Percentiles rank a stretch among this genome's conserved stretches.
phyloP scores from a whole-genome alignment of 306 rosid genomes.

The Fragaria vesca region DNA sequence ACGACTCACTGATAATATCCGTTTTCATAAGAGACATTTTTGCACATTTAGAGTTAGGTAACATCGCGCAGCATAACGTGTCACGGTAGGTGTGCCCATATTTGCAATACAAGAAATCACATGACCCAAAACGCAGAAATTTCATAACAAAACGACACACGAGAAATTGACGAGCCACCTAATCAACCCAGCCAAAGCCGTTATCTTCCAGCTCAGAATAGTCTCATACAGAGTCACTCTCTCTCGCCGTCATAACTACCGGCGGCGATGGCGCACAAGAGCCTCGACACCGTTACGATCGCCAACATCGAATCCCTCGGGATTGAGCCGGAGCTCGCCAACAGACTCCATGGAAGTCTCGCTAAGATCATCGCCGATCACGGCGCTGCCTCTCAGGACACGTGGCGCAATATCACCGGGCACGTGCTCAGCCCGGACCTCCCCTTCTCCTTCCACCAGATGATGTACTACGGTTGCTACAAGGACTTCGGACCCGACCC shows the following conservation, averaged over 20 bases:
- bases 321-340: conserved; percentile 35
- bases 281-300: conserved; percentile 48
- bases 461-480: conserved; percentile 72
- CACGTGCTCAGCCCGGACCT: conserved; percentile 61
- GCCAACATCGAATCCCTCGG: conserved; percentile 67
- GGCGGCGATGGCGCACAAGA: conserved; percentile 44
- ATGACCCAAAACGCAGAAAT: conserved; percentile 7
- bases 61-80: too few relatives aligned
- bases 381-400: conserved; percentile 55
- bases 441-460: conserved; percentile 84
- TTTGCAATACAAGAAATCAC: too few relatives aligned
- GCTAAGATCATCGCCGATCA: conserved; percentile 37
- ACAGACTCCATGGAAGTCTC: conserved; percentile 46
- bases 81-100: too few relatives aligned
- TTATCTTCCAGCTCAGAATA: not conserved
- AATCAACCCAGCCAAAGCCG: not conserved
- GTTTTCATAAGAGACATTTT: too few relatives aligned
- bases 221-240: not conserved
- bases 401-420: conserved; percentile 65
- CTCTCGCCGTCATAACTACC: not conserved
- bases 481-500: conserved; percentile 74
- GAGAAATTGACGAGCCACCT: not conserved
- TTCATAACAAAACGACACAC: not conserved
- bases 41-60: too few relatives aligned
- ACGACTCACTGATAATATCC: too few relatives aligned